These are phyloP conservation scores for Aspergillus homomorphus DNA, from an alignment of 495 filamentous ascomycete species.

Conservation along the genomic window DNA sequence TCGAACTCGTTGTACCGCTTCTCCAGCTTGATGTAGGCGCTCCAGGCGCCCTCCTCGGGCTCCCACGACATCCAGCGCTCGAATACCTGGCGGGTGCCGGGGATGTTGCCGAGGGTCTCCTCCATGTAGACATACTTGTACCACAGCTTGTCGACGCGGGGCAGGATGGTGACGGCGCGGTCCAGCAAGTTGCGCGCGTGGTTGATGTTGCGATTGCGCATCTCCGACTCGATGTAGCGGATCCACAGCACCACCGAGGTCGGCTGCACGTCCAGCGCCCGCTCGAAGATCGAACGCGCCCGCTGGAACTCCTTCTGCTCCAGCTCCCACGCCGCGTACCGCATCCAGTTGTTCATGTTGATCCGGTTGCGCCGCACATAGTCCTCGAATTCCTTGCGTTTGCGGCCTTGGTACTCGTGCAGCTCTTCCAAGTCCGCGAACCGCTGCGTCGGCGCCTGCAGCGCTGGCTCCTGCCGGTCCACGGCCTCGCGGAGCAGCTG, in stretches of 20 bases:
- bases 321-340: constrained; percentile 94
- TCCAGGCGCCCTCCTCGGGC: constrained; percentile 93
- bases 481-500: constrained; percentile 97
- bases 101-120: constrained; percentile 90
- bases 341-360: constrained; percentile 99
- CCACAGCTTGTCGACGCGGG: constrained; percentile 92
- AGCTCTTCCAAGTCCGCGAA: constrained; percentile 97
- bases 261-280: constrained; percentile 87
- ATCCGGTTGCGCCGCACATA: constrained; percentile 93
- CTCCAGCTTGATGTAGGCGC: constrained; percentile 93
- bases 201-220: constrained; percentile 95
- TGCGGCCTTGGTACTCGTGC: constrained; percentile 94
- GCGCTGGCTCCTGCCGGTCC: constrained; percentile 85
- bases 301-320: constrained; percentile 98
- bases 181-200: constrained; percentile 94
- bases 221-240: constrained; percentile 92
- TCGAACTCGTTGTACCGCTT: constrained; percentile 91
- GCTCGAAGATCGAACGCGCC: constrained; percentile 93
- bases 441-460: constrained; percentile 88
- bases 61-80: constrained; percentile 99
- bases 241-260: constrained; percentile 81
- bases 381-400: constrained; percentile 95
- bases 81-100: constrained; percentile 90
- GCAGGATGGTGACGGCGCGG: constrained; percentile 91
- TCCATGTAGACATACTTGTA: constrained; percentile 99